Conservation (phyloP, 2,329 filamentous ascomycete species). For the Trichoderma koningii region DNA sequence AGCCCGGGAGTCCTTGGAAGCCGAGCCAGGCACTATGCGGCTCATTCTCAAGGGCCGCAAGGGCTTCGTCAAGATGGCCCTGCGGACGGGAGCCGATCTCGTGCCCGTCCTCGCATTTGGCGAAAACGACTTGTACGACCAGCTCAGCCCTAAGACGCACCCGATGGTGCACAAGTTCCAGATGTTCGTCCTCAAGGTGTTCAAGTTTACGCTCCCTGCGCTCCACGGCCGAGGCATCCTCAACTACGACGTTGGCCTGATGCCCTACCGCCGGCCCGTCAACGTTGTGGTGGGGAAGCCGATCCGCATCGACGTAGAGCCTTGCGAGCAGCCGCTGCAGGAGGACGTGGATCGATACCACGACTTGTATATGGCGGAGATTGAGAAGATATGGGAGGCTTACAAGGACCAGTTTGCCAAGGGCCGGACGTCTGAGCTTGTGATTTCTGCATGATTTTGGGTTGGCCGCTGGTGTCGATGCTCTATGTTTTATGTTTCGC, state of each 20-base stretch:
- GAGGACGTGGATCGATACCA: constrained; percentile 81
- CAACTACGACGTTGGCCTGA: constrained; percentile 95
- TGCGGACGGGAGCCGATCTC: constrained; percentile 88
- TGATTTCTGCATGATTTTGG: constrained; percentile 1
- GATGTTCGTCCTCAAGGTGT: constrained; percentile 77
- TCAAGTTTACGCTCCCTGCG: constrained; percentile 90
- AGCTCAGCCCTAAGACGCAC: constrained; percentile 75
- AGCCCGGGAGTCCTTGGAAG: constrained; percentile 87
- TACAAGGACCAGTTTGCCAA: constrained; percentile 76
- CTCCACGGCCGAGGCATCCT: constrained; percentile 91
- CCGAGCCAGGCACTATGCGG: constrained; percentile 73
- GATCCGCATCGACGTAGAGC: constrained; percentile 65
- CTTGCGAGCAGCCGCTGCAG: constrained; percentile 63
- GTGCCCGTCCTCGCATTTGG: constrained; percentile 92
- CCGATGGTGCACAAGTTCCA: constrained; percentile 80
- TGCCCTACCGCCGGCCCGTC: constrained; percentile 86
- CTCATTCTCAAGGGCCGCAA: constrained; percentile 83
- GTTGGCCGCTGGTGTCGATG: background rate
- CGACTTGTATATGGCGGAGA: constrained; percentile 72
- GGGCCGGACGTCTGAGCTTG: constrained; percentile 63
- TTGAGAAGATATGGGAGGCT: constrained; percentile 71
- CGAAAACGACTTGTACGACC: constrained; percentile 95
- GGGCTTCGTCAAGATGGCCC: constrained; percentile 91
- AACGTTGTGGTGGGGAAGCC: constrained; percentile 89
- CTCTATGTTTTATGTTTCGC: background rate